Conservation (phyloP, 345 rosid genomes). For the Eucalyptus cloeziana region DNA sequence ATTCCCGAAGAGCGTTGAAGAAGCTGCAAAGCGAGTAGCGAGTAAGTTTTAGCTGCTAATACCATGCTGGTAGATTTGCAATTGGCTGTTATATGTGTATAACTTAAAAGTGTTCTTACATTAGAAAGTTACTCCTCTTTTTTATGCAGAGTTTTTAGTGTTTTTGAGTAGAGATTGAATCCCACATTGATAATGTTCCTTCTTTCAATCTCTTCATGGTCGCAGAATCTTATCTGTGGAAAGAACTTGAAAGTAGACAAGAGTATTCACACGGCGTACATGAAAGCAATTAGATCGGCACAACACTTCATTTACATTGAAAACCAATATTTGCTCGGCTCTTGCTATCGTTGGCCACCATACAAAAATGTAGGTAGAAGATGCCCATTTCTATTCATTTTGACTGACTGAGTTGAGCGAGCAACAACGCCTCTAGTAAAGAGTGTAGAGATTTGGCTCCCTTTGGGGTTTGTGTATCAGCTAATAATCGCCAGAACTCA, state of each 20-base stretch:
- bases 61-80: background rate
- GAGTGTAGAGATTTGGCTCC: background rate
- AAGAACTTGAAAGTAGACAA: slow-evolving; percentile 56
- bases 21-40: slow-evolving; percentile 48
- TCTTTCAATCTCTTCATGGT: background rate
- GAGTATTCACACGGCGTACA: slow-evolving; percentile 57
- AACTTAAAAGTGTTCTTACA: background rate
- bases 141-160: background rate
- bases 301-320: slow-evolving; percentile 59
- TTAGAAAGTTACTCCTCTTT: background rate
- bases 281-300: slow-evolving; percentile 64
- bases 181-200: background rate
- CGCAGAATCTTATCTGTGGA: slow-evolving; percentile 43
- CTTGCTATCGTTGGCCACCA: slow-evolving; percentile 63
- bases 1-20: slow-evolving; percentile 33
- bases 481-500: background rate
- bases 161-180: background rate
- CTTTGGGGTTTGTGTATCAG: background rate
- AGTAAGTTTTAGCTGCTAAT: slow-evolving; percentile 10
- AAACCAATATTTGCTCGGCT: slow-evolving; percentile 60
- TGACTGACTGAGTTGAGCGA: background rate
- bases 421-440: background rate
- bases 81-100: background rate
- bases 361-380: slow-evolving; percentile 55
- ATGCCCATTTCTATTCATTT: background rate